Base-by-base conservation (phyloP, 2,329 filamentous ascomycete genomes). In the Zelopaecilomyces penicillatus region DNA sequence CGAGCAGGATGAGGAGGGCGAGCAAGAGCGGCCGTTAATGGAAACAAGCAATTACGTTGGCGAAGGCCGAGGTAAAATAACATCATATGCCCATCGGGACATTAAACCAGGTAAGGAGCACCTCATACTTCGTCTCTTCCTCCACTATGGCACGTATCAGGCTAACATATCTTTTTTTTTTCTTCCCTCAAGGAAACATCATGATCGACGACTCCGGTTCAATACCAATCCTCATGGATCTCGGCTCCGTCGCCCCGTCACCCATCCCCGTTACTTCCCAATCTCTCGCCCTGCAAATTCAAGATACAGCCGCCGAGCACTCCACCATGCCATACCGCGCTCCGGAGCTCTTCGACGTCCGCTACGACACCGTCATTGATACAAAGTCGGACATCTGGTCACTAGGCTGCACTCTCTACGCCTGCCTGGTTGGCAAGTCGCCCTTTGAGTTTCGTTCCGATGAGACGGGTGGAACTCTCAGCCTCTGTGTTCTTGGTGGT, bases 351-450 rank as follows among this genome's bases (percentile, higher is more conserved):
- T 98, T 98, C 65, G 93, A 98, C 64, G 93, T 97, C 45, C 95
- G 95, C 68, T 96, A 89, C 3, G 91, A 87, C 50, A 83, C 84
- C 40, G 80, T 88, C 41, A 85, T 98, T 59, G 93, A 97, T 66
- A 95, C 90, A 9, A 96, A 96, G 63, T 88, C 95, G 35, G 93
- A 98, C 65, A 95, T 98, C 53, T 98, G 93, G 93, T 95, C 87
- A 11, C 70, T 98, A 26, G 93, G 93, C 42, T 97, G 93, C 71
- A 97, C 93, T n/a, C 74, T 98, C 37, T 98, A 95, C 66, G 93
- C 93, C 33, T 97, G 93, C 59, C 76, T 98, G 7, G 88, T 97
- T 29, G 93, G 93, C 52, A 97, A 98, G 66, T 94, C 87, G 10
- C 93, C 93, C 2, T 98, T 98, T 57, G 93, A 98, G 71, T 87